Evolutionary conservation across 345 rosid genomes (phyloP), one percentile per base, ranked within the genome.

Genomic region (Dipteronia dyeriana): DNA sequence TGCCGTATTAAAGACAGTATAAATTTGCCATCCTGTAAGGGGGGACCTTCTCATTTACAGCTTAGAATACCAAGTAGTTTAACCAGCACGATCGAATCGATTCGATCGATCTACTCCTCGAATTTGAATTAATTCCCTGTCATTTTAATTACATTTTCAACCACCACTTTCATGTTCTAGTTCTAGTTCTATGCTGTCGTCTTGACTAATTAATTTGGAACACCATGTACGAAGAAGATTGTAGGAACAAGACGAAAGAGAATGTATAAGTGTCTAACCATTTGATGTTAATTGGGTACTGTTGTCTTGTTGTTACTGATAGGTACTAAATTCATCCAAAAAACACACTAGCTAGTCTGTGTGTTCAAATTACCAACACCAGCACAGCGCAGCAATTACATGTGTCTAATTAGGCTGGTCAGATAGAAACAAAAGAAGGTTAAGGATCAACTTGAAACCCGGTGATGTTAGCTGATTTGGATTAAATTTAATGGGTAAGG

Each of bases 1-100:
- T 53, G 53, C 41, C 16, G 29, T 34, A 34, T 53, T 31, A 25
- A 26, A 70, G 22, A 53, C 19, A 20, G 23, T 9, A 31, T 71
- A 53, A 56, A 56, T 34, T 25, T n/a, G 75, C 75, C 65, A 31
- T 56, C 65, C 75, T 71, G 65, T 57, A 31, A 62, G 26, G 11
- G 10, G 65, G 26, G 75, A 13, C 47, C 65, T 38, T 17, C 2
- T 49, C 23, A 51, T 26, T 71, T 29, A 54, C 45, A 54, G 12
- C 47, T 31, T 39, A 29, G 47, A 54, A 29, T 71, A 54, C 59
- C 25, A 2, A 2, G 72, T 25, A 47, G 20, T 10, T 34, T 34
- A 34, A 34, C 38, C 38, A 34, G 38, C 38, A 34, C 38, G 38
- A 34, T 34, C 38, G 6, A 0, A 34, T n/a, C 38, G 38, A 34